Conservation (phyloP, 768 basidiomycete genomes). For the Tricholoma sp. region DNA sequence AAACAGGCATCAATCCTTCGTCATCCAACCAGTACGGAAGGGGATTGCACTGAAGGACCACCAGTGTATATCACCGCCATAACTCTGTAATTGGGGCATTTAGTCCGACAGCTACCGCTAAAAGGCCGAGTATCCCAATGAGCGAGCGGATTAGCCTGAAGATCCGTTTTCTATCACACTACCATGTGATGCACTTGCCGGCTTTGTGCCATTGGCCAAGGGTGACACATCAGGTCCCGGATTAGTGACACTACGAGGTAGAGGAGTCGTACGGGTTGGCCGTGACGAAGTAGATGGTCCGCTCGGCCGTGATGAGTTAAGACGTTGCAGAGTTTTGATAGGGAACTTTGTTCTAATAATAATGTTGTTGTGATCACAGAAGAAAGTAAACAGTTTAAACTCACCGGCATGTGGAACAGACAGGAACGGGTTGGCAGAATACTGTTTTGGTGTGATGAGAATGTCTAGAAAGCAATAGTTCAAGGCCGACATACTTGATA, state of each 20-base stretch:
- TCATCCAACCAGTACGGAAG: constrained; percentile 23
- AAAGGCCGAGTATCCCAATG: background rate
- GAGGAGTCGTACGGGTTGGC: constrained; percentile 26
- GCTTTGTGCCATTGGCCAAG: constrained; percentile 17
- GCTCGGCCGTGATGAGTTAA: constrained; percentile 55
- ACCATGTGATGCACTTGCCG: background rate
- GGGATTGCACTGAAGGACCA: constrained; percentile 21
- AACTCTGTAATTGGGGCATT: constrained; percentile 21
- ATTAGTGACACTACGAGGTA: constrained; percentile 21
- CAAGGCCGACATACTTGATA: constrained; percentile 69
- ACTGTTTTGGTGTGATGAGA: constrained; percentile 41
- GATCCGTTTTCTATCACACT: constrained; percentile 14
- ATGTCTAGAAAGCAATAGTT: background rate
- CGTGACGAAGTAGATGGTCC: constrained; percentile 15
- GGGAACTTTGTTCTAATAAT: constrained; percentile 84
- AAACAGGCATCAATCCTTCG: constrained; percentile 37
- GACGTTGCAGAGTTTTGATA: constrained; percentile 82
- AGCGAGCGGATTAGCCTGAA: background rate
- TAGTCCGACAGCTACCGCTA: background rate
- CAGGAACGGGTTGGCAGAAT: constrained; percentile 90
- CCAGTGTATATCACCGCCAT: constrained; percentile 57
- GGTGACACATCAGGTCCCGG: constrained; percentile 1
- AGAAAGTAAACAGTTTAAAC: constrained; percentile 23
- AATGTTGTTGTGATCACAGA: background rate
- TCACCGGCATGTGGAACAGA: constrained; percentile 91